phyloP scores from a whole-genome alignment of 2,329 filamentous ascomycete genomes.

The Esteya vermicola region DNA sequence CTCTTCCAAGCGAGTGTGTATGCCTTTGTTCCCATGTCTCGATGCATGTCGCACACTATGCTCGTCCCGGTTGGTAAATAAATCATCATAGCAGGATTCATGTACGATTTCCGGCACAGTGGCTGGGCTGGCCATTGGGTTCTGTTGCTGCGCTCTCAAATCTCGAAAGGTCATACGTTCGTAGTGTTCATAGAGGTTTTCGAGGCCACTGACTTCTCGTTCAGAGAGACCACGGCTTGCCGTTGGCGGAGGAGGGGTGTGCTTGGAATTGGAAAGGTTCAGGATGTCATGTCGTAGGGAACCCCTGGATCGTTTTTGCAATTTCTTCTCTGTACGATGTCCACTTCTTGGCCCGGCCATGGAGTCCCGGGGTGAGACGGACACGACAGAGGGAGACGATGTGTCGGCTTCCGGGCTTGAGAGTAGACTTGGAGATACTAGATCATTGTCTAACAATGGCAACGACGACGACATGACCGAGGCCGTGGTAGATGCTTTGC shows the following conservation, averaged over 20 bases:
- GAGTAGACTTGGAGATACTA: slow-evolving; percentile 15
- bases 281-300: slow-evolving; percentile 10
- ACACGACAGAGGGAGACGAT: slow-evolving; percentile 28
- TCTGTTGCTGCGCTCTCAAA: slow-evolving; percentile 15
- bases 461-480: slow-evolving; percentile 10
- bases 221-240: not conserved
- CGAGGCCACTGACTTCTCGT: slow-evolving; percentile 18
- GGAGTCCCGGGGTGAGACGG: slow-evolving; percentile 16
- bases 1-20: no score
- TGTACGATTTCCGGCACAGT: not conserved
- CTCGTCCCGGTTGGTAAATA: no score
- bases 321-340: slow-evolving; percentile 14
- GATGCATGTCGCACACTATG: no score
- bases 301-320: slow-evolving; percentile 22
- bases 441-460: no score
- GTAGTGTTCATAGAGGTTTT: slow-evolving; percentile 42
- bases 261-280: not conserved
- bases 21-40: no score
- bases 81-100: no score
- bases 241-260: not conserved
- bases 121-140: not conserved
- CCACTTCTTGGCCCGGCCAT: slow-evolving; percentile 12
- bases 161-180: slow-evolving; percentile 39
- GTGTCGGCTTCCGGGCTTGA: slow-evolving; percentile 22
- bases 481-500: slow-evolving; percentile 17